Evolutionary conservation across 2,329 filamentous ascomycete species (phyloP).

Genomic region (Chrysosporium queenslandicum): DNA sequence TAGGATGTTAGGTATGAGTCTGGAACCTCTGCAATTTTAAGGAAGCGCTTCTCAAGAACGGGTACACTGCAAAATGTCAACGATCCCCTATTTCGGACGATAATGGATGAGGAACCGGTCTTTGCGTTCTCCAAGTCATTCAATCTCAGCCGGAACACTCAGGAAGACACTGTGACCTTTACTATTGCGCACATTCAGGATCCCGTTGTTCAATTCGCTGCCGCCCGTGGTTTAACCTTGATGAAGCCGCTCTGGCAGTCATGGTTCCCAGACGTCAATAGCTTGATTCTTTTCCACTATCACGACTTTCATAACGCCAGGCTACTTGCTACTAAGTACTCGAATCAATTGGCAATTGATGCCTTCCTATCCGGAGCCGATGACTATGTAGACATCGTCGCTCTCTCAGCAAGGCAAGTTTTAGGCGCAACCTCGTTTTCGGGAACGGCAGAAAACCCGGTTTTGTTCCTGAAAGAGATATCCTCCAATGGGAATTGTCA

Average conservation of each 20-base stretch:
- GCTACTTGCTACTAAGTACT: constrained; percentile 61
- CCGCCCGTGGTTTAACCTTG: constrained; percentile 61
- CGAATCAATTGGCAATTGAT: constrained; percentile 57
- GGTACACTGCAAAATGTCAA: constrained; percentile 57
- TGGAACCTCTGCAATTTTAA: constrained; percentile 56
- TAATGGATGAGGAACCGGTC: constrained; percentile 69
- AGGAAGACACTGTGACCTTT: constrained; percentile 52
- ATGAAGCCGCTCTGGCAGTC: constrained; percentile 75
- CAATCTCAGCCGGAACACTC: constrained; percentile 34
- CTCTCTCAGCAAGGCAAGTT: constrained; percentile 68
- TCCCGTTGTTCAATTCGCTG: constrained; percentile 68
- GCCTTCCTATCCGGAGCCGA: constrained; percentile 63
- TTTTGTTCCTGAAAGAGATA: constrained; percentile 77
- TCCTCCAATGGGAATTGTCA: constrained; percentile 77
- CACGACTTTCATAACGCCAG: constrained; percentile 57
- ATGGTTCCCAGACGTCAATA: constrained; percentile 54
- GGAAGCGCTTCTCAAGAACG: constrained; percentile 58
- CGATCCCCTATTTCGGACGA: constrained; percentile 56
- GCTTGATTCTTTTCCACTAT: constrained; percentile 67
- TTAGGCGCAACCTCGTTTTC: constrained; percentile 68
- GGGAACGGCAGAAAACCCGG: constrained; percentile 57
- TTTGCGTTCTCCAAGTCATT: constrained; percentile 68
- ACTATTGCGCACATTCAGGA: constrained; percentile 69
- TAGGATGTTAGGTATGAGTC: constrained; percentile 55
- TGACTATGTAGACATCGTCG: constrained; percentile 67